Conservation (phyloP, 2,329 filamentous ascomycete species). For the Neophaeococcomyces mojaviensis region DNA sequence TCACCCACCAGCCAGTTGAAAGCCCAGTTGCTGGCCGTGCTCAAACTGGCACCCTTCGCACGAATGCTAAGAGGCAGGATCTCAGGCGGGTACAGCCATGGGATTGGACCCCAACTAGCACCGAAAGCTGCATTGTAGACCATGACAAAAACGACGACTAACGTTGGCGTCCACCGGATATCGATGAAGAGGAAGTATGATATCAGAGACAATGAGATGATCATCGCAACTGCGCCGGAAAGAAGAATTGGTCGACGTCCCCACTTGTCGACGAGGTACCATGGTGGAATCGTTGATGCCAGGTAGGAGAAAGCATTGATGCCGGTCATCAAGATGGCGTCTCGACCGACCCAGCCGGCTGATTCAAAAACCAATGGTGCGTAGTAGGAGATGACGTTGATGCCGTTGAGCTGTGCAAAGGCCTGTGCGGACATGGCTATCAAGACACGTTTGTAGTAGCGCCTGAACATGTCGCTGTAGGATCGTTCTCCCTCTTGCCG, state of each 20-base stretch:
- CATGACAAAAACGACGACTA: constrained; percentile 94
- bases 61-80: constrained; percentile 94
- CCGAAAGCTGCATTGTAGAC: constrained; percentile 97
- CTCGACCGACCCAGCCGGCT: constrained; percentile 86
- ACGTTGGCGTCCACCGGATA: constrained; percentile 64
- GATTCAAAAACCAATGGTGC: constrained; percentile 94
- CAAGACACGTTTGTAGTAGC: constrained; percentile 85
- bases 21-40: constrained; percentile 94
- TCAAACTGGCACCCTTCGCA: constrained; percentile 92
- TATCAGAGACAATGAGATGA: constrained; percentile 76
- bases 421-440: constrained; percentile 98
- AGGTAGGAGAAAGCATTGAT: constrained; percentile 91
- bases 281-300: constrained; percentile 84
- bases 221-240: constrained; percentile 83
- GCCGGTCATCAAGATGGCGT: constrained; percentile 92
- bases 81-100: constrained; percentile 98
- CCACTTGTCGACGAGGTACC: constrained; percentile 93
- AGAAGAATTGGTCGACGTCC: constrained; percentile 83
- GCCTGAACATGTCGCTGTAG: constrained; percentile 89
- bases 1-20: constrained; percentile 97
- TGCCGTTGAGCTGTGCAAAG: constrained; percentile 92
- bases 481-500: constrained; percentile 91
- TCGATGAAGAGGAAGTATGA: constrained; percentile 95
- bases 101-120: constrained; percentile 95
- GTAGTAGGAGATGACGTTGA: constrained; percentile 99